phyloP scores from a whole-genome alignment of 495 filamentous ascomycete species.

The Aspergillus ellipticus region DNA sequence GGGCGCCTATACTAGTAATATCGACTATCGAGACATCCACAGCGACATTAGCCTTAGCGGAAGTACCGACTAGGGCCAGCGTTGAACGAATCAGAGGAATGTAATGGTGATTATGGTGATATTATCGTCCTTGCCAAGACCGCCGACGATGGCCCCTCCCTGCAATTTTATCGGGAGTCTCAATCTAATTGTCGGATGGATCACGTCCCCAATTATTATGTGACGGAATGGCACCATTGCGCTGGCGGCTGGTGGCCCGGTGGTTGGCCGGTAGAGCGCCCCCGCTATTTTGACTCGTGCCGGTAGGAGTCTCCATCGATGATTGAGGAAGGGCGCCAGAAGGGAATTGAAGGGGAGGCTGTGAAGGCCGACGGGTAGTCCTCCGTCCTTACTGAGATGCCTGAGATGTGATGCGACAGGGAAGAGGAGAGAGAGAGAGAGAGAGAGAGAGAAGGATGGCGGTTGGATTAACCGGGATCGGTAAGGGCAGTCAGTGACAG shows the following conservation, averaged over 20 bases:
- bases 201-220: slow-evolving; percentile 1
- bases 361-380: no score
- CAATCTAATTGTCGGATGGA: slow-evolving; percentile 1
- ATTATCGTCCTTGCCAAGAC: background rate
- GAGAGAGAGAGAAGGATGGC: no score
- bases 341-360: no score
- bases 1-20: no score
- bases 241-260: background rate
- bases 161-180: background rate
- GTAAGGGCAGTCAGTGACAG: no score
- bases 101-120: background rate
- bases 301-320: no score
- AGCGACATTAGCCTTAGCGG: background rate
- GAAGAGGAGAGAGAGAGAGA: no score
- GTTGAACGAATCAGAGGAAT: background rate
- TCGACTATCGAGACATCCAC: background rate
- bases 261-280: background rate
- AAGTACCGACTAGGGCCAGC: background rate
- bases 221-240: slow-evolving; percentile 1
- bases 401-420: no score
- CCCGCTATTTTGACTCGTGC: background rate
- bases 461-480: no score
- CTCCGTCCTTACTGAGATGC: no score
- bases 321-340: no score
- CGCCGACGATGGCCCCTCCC: background rate